Base-by-base conservation (phyloP, 2,329 filamentous ascomycete species). In the Epicoccum nigrum region DNA sequence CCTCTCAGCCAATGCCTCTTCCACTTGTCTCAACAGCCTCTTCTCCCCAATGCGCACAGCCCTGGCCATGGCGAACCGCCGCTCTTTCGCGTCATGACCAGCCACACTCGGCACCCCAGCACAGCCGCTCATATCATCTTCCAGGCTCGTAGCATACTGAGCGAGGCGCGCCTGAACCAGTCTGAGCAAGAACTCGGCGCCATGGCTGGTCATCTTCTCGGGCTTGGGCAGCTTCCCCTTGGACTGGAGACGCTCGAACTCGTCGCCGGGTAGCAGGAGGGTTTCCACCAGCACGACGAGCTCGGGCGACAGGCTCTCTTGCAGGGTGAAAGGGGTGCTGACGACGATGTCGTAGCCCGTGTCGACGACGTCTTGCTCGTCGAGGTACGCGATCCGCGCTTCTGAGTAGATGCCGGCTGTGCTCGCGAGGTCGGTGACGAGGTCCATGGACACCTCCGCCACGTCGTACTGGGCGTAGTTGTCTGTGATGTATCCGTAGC, bases 401-500 rank as follows among this genome's bases (percentile, higher is more conserved):
- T 64, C 52, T 8, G 52, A 56, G 42, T 54, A 52, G 17, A 61
- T 44, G 4, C 54, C 53, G 4, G 55, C 54, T 15, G 46, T 37
- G 11, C 51, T 55, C 2, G 60, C 46, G 6, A 61, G 33, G 6
- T 60, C 49, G 45, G 43, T 73, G 17, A 93, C 78, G 7, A 84
- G 63, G 0, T 79, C 75, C 75, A 87, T 84, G 0, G 88, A 79
- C 27, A 96, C 74, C 69, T 97, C 92, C 1, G 90, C 87, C 1
- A 96, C 90, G 61, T 96, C 91, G 70, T 92, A 91, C 32, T 86
- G 80, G 8, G 85, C 77, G 63, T 96, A 92, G 58, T 86, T 87
- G 21, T 83, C 76, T 0, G 90, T 93, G n/a, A 92, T 85, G 64
- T 96, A 96, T 15, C 92, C 92, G 62, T 96, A 96, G 12, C 92